Percentiles rank a stretch among this genome's conserved stretches.
Evolutionary conservation across 2,329 filamentous ascomycete species (phyloP).

Genomic region (Dendrostoma leiphaemia): DNA sequence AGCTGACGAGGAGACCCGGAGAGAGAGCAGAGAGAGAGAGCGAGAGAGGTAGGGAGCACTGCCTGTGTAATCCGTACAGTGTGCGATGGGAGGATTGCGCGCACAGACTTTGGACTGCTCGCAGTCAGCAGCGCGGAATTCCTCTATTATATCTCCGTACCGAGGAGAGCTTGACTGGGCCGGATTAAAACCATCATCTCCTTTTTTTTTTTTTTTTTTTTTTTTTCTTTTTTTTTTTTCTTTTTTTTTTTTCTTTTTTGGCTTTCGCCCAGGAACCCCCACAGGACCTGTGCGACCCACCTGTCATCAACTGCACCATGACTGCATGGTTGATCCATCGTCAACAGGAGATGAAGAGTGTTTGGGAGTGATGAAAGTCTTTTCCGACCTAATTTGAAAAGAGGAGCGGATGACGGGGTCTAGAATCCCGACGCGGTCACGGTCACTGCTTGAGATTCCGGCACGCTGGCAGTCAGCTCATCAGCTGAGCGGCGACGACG

Average conservation of each 20-base stretch:
- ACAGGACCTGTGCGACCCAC: background rate
- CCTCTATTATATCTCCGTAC: too few relatives aligned
- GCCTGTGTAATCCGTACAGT: too few relatives aligned
- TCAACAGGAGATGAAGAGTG: background rate
- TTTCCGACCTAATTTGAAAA: background rate
- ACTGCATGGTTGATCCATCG: background rate
- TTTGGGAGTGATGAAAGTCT: background rate
- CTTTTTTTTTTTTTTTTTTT: background rate
- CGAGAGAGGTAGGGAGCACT: too few relatives aligned
- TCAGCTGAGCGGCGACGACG: too few relatives aligned
- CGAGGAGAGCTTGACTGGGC: too few relatives aligned
- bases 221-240: background rate
- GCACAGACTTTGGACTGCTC: too few relatives aligned
- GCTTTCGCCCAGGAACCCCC: background rate
- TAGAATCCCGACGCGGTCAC: background rate
- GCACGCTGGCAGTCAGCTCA: too few relatives aligned
- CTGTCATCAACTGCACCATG: background rate
- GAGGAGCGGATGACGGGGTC: background rate
- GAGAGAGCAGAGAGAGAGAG: too few relatives aligned
- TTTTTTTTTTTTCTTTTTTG: background rate
- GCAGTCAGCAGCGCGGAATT: too few relatives aligned
- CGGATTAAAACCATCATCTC: too few relatives aligned
- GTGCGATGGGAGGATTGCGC: too few relatives aligned
- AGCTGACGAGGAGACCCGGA: too few relatives aligned
- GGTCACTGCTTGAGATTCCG: background rate